phyloP scores from a whole-genome alignment of 768 basidiomycete genomes.

The Boletellus sp. region DNA sequence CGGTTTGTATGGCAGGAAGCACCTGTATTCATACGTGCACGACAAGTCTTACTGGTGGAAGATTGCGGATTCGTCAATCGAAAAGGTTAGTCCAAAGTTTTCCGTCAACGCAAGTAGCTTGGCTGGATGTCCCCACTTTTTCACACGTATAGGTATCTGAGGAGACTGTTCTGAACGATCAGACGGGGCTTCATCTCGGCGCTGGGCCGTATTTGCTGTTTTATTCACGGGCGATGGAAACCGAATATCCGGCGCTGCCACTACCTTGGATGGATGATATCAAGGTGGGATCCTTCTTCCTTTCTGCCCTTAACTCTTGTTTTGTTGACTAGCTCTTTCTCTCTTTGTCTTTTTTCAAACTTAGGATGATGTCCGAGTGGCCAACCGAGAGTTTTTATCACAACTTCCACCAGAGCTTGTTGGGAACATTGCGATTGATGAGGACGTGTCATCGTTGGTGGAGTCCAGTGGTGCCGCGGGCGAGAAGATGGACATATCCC shows the following conservation, averaged over 20 bases:
- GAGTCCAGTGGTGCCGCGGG: not conserved
- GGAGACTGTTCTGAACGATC: slow-evolving; percentile 63
- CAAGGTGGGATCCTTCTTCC: slow-evolving; percentile 14
- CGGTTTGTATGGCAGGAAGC: slow-evolving; percentile 71
- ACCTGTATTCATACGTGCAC: slow-evolving; percentile 75
- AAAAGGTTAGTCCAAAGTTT: slow-evolving; percentile 42
- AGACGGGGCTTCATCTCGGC: slow-evolving; percentile 66
- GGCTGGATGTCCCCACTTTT: not conserved
- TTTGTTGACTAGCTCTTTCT: no score
- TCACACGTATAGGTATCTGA: slow-evolving; percentile 58
- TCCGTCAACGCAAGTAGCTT: not conserved
- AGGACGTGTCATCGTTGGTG: not conserved
- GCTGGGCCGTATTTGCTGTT: slow-evolving; percentile 79
- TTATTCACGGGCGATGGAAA: slow-evolving; percentile 44
- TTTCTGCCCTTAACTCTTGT: not conserved
- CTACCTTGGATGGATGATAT: slow-evolving; percentile 31
- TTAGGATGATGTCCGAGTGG: slow-evolving; percentile 35
- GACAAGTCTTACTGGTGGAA: slow-evolving; percentile 73
- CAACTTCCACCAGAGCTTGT: slow-evolving; percentile 31
- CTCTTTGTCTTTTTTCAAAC: no score
- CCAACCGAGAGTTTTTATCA: slow-evolving; percentile 36
- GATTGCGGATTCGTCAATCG: slow-evolving; percentile 65
- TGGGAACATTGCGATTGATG: slow-evolving; percentile 21
- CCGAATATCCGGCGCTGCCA: slow-evolving; percentile 4
- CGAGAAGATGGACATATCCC: slow-evolving; percentile 18